Evolutionary conservation across 2,329 filamentous ascomycete genomes (phyloP), one percentile per base, ranked within the genome.

Genomic region (Dryadomyces quercus-mongolicae): DNA sequence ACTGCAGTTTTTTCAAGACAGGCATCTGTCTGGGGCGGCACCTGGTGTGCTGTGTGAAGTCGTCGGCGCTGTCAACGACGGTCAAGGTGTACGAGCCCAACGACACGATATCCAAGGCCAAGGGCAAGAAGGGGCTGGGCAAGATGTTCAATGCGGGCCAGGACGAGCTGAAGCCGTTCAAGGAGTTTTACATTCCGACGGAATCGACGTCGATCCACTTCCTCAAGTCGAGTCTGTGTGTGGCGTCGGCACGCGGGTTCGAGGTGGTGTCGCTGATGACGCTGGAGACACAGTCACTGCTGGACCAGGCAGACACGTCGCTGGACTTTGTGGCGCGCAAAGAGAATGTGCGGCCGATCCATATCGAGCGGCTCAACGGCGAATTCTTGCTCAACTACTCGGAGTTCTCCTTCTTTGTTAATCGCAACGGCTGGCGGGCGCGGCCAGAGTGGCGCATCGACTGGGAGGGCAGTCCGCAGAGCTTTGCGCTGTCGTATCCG

Each of bases 11-110:
- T 74, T 98, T 98, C 82, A 95, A 94, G 71, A 87, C 90, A 18
- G 93, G 93, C 43, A 94, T 96, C 63, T 97, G 93, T 66, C 78
- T 96, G 56, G 91, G 93, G 38, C 82, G 93, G 58, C 93, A 97
- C 66, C 76, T 98, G 53, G 93, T 98, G 34, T 97, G 92, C 71
- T 94, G 89, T 62, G 93, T 97, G 64, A 97, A 95, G 74, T 95
- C 89, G 44, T 92, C 87, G 18, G 88, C 91, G 3, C 74, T 97
- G 36, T 95, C 89, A 52, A 95, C 89, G 15, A 97, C 92, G 2
- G 95, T 98, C 74, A 97, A 97, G 71, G 93, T 97, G n/a, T 97
- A 89, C 70, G 92, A 98, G 71, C 93, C 93, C 1, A 95, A 95
- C 71, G 93, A 97, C 66, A 86, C 89, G 58, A 86, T 95, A 77